Percentiles rank a stretch among this genome's conserved stretches.
Evolutionary conservation across 1,139 yeast genomes (phyloP).

Genomic region (Blastobotrys malaysiensis): DNA sequence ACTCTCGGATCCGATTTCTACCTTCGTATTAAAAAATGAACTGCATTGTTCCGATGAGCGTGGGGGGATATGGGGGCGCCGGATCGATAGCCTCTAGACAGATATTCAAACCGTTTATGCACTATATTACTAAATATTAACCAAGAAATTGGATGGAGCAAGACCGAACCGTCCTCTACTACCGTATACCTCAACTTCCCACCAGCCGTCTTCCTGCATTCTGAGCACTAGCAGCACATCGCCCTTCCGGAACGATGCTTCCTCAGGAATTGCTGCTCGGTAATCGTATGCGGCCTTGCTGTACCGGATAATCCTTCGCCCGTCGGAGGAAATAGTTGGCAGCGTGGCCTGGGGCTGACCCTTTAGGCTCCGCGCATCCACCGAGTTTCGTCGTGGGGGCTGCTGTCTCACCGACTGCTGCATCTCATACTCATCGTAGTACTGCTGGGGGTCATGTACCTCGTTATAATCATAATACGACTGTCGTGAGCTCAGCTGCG

Average conservation of each 20-base stretch:
- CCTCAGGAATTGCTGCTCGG: conserved; percentile 74
- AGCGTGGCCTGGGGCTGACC: conserved; percentile 6
- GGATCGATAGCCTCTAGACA: not conserved
- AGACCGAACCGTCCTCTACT: conserved; percentile 51
- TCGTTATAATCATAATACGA: conserved; percentile 3
- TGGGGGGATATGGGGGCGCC: not conserved
- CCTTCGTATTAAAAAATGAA: no score
- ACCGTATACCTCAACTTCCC: conserved; percentile 68
- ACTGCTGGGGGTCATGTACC: not conserved
- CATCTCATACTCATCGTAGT: conserved; percentile 8
- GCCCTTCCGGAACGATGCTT: conserved; percentile 65
- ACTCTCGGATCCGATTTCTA: no score
- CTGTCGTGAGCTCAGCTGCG: conserved; percentile 7
- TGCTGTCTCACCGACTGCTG: conserved; percentile 19
- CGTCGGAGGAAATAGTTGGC: conserved; percentile 36
- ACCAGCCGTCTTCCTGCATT: conserved; percentile 88
- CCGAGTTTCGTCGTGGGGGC: conserved; percentile 22
- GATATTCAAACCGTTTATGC: not conserved
- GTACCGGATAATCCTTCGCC: conserved; percentile 51
- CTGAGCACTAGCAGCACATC: conserved; percentile 66
- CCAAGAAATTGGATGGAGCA: conserved; percentile 69
- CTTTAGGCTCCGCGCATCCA: conserved; percentile 8
- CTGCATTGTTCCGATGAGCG: not conserved
- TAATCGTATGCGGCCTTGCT: conserved; percentile 68
- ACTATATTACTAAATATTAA: conserved; percentile 9